Evolutionary conservation across 345 rosid species (phyloP).

Genomic region (Lepidium didymum): DNA sequence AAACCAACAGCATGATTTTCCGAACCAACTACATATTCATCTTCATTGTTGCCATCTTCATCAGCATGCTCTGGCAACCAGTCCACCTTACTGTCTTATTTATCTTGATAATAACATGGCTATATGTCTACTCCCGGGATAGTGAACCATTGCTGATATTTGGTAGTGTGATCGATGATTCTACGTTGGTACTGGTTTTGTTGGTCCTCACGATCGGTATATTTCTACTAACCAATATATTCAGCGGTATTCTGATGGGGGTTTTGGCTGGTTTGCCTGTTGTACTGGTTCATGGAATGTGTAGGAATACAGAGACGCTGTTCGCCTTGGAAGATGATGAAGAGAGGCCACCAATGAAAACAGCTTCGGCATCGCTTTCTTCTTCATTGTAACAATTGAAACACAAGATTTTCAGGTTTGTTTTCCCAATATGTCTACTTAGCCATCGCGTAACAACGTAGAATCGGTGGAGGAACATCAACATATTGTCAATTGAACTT

Average conservation of each 20-base stretch:
- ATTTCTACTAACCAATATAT: slow-evolving; percentile 37
- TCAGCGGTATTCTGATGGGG: slow-evolving; percentile 32
- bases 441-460: not conserved
- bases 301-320: slow-evolving; percentile 37
- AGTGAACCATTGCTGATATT: slow-evolving; percentile 36
- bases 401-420: not conserved
- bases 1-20: slow-evolving; percentile 31
- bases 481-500: not conserved
- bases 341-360: slow-evolving; percentile 11
- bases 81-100: slow-evolving; percentile 37
- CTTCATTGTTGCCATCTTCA: slow-evolving; percentile 30
- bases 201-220: slow-evolving; percentile 29
- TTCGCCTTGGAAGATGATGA: slow-evolving; percentile 33
- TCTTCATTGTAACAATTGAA: slow-evolving; percentile 16
- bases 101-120: slow-evolving; percentile 40
- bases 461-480: not conserved
- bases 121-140: slow-evolving; percentile 46
- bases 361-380: not conserved
- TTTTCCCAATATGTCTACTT: not conserved
- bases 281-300: slow-evolving; percentile 39
- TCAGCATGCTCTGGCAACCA: slow-evolving; percentile 56
- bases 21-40: slow-evolving; percentile 43
- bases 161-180: slow-evolving; percentile 38
- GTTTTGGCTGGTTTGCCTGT: slow-evolving; percentile 34
- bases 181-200: slow-evolving; percentile 30